phyloP scores from a whole-genome alignment of 768 basidiomycete genomes.

The Pleurotus salmoneostramineus region DNA sequence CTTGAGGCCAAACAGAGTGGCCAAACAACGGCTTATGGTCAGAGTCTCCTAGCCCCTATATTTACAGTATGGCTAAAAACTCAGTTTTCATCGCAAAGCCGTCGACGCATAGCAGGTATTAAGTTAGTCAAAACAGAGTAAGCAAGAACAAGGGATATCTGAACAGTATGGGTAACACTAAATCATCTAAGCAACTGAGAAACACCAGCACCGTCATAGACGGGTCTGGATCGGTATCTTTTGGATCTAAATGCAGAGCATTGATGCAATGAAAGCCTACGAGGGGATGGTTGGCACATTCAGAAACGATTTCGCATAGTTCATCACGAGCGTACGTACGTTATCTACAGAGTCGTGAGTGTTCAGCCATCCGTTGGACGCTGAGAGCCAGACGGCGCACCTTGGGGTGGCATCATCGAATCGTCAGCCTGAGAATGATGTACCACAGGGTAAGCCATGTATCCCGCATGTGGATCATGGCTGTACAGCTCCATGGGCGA shows the following conservation, averaged over 20 bases:
- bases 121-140: no score
- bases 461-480: not conserved
- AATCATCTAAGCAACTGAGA: no score
- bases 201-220: no score
- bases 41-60: not conserved
- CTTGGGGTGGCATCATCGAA: conserved; percentile 8
- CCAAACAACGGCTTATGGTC: not conserved
- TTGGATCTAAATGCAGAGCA: conserved; percentile 2
- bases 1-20: not conserved
- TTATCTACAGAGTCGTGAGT: conserved; percentile 1
- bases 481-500: conserved; percentile 1
- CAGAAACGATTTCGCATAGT: conserved; percentile 1
- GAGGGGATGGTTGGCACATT: not conserved
- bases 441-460: conserved; percentile 4
- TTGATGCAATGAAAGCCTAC: not conserved
- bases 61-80: not conserved
- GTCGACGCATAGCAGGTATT: no score
- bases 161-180: no score
- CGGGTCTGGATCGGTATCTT: not conserved
- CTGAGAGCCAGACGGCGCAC: conserved; percentile 7
- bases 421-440: conserved; percentile 5
- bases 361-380: conserved; percentile 8
- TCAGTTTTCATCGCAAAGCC: no score
- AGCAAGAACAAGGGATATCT: no score
- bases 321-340: conserved; percentile 4